These are phyloP conservation scores for Cyberlindnera mississippiensis DNA, from an alignment of 805 yeast species.

Conservation along the genomic window DNA sequence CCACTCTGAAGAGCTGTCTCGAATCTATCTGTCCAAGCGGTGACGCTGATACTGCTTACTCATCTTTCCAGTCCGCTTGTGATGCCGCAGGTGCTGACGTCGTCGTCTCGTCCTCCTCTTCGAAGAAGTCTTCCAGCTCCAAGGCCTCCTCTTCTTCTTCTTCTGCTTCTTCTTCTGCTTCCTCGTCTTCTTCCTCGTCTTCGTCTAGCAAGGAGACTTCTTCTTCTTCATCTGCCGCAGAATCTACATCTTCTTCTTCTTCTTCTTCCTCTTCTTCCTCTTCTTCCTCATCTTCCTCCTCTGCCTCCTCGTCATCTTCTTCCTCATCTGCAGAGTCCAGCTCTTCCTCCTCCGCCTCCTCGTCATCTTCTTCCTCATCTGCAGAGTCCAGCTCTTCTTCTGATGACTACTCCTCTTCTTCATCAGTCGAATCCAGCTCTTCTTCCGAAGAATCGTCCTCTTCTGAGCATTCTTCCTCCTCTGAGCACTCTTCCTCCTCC, in stretches of 20 bases:
- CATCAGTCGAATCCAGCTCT: conserved; percentile 3
- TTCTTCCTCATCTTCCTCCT: conserved; percentile 16
- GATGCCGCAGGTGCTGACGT: conserved; percentile 37
- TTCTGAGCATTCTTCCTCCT: conserved; percentile 22
- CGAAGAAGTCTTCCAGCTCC: conserved; percentile 21
- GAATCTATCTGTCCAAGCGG: conserved; percentile 64
- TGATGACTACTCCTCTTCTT: neutral
- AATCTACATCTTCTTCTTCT: conserved; percentile 15
- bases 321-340: conserved; percentile 1
- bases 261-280: conserved; percentile 16
- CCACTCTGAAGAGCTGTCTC: conserved; percentile 59
- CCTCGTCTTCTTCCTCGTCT: conserved; percentile 9
- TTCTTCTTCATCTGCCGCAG: conserved; percentile 19
- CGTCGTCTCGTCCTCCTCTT: conserved; percentile 7
- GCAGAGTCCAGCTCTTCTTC: conserved; percentile 1
- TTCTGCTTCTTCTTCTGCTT: conserved; percentile 9
- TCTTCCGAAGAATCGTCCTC: conserved; percentile 3
- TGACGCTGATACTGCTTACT: conserved; percentile 51
- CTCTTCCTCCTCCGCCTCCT: conserved; percentile 8
- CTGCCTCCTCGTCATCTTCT: conserved; percentile 8
- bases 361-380: conserved; percentile 20
- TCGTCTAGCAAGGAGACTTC: conserved; percentile 17
- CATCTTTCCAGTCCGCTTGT: conserved; percentile 55
- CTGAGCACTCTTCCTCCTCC: conserved; percentile 1
- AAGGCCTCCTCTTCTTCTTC: conserved; percentile 4